Evolutionary conservation across 495 filamentous ascomycete species (phyloP).

Genomic region (Emericellopsis terricola): DNA sequence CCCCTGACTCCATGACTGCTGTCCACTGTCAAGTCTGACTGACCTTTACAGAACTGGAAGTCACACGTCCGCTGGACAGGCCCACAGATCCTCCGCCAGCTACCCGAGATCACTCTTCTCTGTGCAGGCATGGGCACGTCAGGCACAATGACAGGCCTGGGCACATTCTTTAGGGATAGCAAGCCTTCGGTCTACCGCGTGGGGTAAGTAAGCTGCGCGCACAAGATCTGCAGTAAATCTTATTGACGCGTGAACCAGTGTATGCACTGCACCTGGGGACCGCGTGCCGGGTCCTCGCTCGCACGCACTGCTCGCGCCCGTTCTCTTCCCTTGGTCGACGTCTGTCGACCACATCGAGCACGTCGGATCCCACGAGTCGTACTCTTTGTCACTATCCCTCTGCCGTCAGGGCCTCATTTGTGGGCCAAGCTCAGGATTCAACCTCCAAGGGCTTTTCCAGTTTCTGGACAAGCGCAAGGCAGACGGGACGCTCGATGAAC

Average conservation of each 20-base stretch:
- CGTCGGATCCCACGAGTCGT: slow-evolving; percentile 35
- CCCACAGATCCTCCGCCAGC: slow-evolving; percentile 36
- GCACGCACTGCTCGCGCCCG: slow-evolving; percentile 29
- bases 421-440: slow-evolving; percentile 42
- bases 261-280: slow-evolving; percentile 37
- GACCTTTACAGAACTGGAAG: slow-evolving; percentile 28
- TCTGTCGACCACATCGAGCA: slow-evolving; percentile 34
- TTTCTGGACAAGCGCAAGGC: slow-evolving; percentile 29
- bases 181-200: slow-evolving; percentile 33
- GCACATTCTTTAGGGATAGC: slow-evolving; percentile 30
- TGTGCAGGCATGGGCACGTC: slow-evolving; percentile 39
- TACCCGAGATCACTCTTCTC: slow-evolving; percentile 39
- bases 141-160: slow-evolving; percentile 35
- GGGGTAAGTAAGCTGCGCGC: slow-evolving; percentile 10
- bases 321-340: slow-evolving; percentile 38
- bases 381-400: slow-evolving; percentile 31
- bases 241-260: slow-evolving; percentile 16
- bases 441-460: slow-evolving; percentile 33
- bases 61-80: slow-evolving; percentile 43
- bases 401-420: slow-evolving; percentile 39
- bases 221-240: background rate
- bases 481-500: slow-evolving; percentile 20
- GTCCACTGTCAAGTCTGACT: background rate
- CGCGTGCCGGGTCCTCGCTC: slow-evolving; percentile 38
- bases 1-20: background rate